phyloP scores from a whole-genome alignment of 345 rosid species.

The Eucalyptus paniculata region DNA sequence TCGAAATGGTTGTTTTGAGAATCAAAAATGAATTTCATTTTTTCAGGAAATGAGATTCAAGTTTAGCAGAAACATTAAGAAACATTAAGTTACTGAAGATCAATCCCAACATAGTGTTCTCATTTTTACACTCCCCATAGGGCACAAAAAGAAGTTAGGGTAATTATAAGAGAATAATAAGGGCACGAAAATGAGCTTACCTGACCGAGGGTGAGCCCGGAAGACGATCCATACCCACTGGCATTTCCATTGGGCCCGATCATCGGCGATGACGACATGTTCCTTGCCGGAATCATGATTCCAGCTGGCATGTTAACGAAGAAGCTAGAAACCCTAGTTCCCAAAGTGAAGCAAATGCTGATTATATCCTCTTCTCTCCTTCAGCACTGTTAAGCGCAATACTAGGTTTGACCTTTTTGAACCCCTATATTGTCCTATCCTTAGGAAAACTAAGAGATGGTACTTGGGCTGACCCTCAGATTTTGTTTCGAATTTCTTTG shows the following conservation, averaged over 20 bases:
- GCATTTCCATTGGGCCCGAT: constrained; percentile 20
- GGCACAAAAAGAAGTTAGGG: not conserved
- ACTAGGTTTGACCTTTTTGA: not conserved
- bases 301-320: constrained; percentile 40
- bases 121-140: not conserved
- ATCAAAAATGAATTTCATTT: not conserved
- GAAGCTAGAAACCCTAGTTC: constrained; percentile 7
- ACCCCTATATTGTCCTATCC: not conserved
- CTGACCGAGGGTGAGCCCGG: constrained; percentile 42
- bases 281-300: constrained; percentile 48
- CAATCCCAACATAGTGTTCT: not conserved
- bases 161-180: not conserved
- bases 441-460: not conserved
- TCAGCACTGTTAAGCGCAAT: not conserved
- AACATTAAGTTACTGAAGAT: not conserved
- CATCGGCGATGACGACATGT: constrained; percentile 38
- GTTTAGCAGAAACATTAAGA: not conserved
- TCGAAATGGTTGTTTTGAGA: not conserved
- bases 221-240: constrained; percentile 38
- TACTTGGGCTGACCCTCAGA: not conserved
- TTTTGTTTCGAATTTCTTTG: not conserved
- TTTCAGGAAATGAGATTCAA: not conserved
- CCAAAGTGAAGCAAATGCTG: not conserved
- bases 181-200: constrained; percentile 3
- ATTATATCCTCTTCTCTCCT: not conserved